These are phyloP conservation scores for Aspergillus ostianus DNA, from an alignment of 495 filamentous ascomycete genomes.

Conservation along the genomic window DNA sequence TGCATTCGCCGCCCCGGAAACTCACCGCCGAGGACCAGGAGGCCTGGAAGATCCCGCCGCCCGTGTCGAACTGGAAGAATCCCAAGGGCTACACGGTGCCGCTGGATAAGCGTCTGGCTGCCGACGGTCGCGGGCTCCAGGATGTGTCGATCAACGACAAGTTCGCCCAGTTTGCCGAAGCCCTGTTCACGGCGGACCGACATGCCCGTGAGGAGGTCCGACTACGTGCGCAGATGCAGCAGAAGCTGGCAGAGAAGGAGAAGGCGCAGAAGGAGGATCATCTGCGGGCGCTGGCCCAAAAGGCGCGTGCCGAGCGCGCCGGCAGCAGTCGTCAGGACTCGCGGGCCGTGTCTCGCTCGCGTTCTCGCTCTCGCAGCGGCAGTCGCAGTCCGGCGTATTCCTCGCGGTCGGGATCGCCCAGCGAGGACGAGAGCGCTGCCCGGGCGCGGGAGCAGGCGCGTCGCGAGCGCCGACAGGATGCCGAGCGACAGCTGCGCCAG, in stretches of 20 bases:
- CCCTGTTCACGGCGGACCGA: conserved; percentile 87
- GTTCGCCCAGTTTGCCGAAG: conserved; percentile 94
- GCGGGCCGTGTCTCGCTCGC: conserved; percentile 31
- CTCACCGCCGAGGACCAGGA: conserved; percentile 97
- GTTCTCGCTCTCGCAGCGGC: conserved; percentile 40
- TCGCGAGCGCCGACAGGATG: conserved; percentile 73
- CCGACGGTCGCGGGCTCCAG: conserved; percentile 87
- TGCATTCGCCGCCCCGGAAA: conserved; percentile 94
- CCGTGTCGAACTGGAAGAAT: conserved; percentile 99
- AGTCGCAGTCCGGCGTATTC: conserved; percentile 56
- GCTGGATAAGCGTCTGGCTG: conserved; percentile 93
- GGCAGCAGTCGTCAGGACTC: conserved; percentile 36
- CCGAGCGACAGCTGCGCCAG: conserved; percentile 86
- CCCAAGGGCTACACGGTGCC: conserved; percentile 97
- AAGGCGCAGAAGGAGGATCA: conserved; percentile 91
- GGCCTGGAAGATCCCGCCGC: conserved; percentile 91
- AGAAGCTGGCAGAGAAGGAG: conserved; percentile 94
- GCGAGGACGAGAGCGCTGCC: conserved; percentile 64
- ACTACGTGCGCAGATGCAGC: conserved; percentile 91
- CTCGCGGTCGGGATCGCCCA: conserved; percentile 53
- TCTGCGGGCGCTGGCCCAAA: conserved; percentile 83
- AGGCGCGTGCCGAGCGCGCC: conserved; percentile 79
- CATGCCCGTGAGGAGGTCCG: conserved; percentile 95
- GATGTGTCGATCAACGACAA: conserved; percentile 99
- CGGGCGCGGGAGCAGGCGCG: conserved; percentile 76